phyloP scores from a whole-genome alignment of 1,139 yeast genomes.

The Candida tropicalis region DNA sequence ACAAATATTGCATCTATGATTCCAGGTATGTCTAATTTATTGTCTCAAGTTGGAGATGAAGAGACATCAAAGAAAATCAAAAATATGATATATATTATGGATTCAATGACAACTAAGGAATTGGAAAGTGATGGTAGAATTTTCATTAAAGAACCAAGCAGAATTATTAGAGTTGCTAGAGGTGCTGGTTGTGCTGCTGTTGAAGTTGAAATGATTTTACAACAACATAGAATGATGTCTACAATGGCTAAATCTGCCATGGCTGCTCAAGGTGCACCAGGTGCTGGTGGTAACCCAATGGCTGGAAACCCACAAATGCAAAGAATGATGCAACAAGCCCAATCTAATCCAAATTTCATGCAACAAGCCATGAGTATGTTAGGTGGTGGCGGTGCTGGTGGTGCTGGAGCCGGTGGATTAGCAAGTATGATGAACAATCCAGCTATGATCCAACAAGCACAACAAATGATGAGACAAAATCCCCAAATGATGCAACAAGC shows the following conservation, averaged over 20 bases:
- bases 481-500: slow-evolving; percentile 72
- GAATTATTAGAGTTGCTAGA: slow-evolving; percentile 87
- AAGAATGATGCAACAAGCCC: slow-evolving; percentile 54
- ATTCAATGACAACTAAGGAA: slow-evolving; percentile 93
- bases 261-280: slow-evolving; percentile 51
- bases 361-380: slow-evolving; percentile 58
- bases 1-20: slow-evolving; percentile 94
- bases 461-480: slow-evolving; percentile 67
- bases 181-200: slow-evolving; percentile 96
- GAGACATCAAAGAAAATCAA: slow-evolving; percentile 82
- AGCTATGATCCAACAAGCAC: slow-evolving; percentile 45
- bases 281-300: slow-evolving; percentile 35
- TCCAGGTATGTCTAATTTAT: slow-evolving; percentile 86
- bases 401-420: slow-evolving; percentile 64
- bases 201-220: slow-evolving; percentile 90
- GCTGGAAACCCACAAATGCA: slow-evolving; percentile 39
- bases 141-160: slow-evolving; percentile 78
- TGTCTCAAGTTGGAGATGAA: slow-evolving; percentile 88
- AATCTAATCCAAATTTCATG: slow-evolving; percentile 55
- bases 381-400: slow-evolving; percentile 46
- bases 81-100: slow-evolving; percentile 90
- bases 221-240: slow-evolving; percentile 95
- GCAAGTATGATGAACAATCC: slow-evolving; percentile 55
- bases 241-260: slow-evolving; percentile 81
- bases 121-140: slow-evolving; percentile 87